A percentile compares a stretch with the other conserved stretches of the same genome.
Evolutionary conservation across 192 early-diverging fungal genomes (phyloP).

Genomic region (Umbelopsis sp.): DNA sequence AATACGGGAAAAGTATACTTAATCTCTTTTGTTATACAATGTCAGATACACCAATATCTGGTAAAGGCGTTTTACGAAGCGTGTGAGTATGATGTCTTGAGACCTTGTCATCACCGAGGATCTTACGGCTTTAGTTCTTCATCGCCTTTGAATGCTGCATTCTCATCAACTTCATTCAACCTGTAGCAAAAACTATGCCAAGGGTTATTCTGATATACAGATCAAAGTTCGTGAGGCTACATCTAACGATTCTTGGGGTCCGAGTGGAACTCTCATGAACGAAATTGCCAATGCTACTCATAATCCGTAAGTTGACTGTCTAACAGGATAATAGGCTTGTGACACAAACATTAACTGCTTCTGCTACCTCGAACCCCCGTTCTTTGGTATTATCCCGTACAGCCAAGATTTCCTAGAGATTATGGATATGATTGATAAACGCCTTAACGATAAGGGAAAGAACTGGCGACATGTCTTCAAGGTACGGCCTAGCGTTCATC

Average conservation of each 20-base stretch:
- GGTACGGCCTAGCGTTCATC: constrained; percentile 45
- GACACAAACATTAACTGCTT: background rate
- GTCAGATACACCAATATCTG: constrained; percentile 11
- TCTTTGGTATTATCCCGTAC: background rate
- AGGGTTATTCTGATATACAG: constrained; percentile 91
- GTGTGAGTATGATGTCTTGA: constrained; percentile 26
- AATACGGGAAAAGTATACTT: background rate
- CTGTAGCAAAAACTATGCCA: constrained; percentile 83
- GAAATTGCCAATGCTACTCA: constrained; percentile 85
- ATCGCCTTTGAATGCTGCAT: constrained; percentile 36
- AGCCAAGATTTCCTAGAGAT: constrained; percentile 92
- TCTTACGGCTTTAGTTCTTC: constrained; percentile 27
- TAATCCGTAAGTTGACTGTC: constrained; percentile 71
- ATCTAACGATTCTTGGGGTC: constrained; percentile 77
- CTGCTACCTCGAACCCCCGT: constrained; percentile 7
- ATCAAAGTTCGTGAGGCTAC: constrained; percentile 87
- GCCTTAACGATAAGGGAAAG: constrained; percentile 96
- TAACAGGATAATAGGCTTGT: background rate
- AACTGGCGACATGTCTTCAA: constrained; percentile 99
- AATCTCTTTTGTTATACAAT: background rate
- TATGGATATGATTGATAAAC: constrained; percentile 98
- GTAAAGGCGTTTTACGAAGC: constrained; percentile 32
- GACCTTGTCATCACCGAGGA: constrained; percentile 37
- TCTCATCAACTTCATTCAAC: background rate
- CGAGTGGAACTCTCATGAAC: constrained; percentile 75